A percentile compares a stretch with the other conserved stretches of the same genome.
These are phyloP conservation scores for Striga hermonthica DNA, from an alignment of 305 asterid genomes.

Conservation along the genomic window DNA sequence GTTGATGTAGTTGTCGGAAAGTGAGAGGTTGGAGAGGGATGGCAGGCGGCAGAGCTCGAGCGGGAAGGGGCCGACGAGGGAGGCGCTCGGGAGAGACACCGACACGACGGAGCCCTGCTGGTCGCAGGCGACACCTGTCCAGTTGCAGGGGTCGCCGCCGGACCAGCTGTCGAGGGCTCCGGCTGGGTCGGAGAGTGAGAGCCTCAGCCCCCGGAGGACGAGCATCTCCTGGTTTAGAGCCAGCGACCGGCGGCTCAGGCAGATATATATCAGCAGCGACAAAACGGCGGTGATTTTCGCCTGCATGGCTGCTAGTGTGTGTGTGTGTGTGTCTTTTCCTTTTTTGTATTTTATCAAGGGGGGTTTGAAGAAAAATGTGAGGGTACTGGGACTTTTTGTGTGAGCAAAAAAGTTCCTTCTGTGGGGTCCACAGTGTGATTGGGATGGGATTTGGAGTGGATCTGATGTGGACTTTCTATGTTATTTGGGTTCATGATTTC, in stretches of 20 bases:
- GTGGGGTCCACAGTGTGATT: too few relatives aligned
- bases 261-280: slow-evolving; percentile 22
- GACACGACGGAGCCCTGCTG: slow-evolving; percentile 39
- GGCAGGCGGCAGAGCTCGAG: slow-evolving; percentile 49
- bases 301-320: slow-evolving; percentile 34
- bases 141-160: slow-evolving; percentile 64
- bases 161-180: slow-evolving; percentile 54
- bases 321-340: slow-evolving; percentile 1
- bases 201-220: slow-evolving; percentile 41
- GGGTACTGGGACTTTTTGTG: slow-evolving; percentile 11
- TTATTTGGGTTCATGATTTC: too few relatives aligned
- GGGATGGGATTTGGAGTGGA: too few relatives aligned
- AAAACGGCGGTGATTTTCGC: not conserved
- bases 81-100: slow-evolving; percentile 39
- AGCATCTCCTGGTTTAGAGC: slow-evolving; percentile 58
- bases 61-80: slow-evolving; percentile 66
- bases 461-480: too few relatives aligned
- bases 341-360: not conserved
- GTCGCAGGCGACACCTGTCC: slow-evolving; percentile 73
- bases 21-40: slow-evolving; percentile 44
- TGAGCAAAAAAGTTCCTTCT: not conserved
- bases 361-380: not conserved
- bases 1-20: slow-evolving; percentile 48
- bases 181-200: slow-evolving; percentile 43
- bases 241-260: slow-evolving; percentile 12